Evolutionary conservation across 257 asterid genomes (phyloP), one percentile per base, ranked within the genome.

Genomic region (Solanum etuberosum): DNA sequence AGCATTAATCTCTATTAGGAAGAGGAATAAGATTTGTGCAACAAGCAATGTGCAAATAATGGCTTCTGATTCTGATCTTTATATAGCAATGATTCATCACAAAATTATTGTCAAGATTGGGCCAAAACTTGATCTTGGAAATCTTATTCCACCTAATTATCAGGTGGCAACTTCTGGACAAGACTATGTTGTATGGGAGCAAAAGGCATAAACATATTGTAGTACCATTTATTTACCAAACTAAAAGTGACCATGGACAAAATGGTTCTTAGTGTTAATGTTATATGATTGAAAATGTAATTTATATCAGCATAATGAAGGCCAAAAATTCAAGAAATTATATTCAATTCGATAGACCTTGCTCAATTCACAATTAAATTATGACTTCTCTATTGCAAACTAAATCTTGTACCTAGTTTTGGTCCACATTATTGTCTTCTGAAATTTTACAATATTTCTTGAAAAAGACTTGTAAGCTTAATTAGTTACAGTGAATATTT

Each of bases 141-240:
- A 81, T 85, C 89, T 94, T 18, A 90, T 96, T 61, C 98, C 98
- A 9, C 68, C 94, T 18, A 73, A 89, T 71, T 96, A 89, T 88
- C 65, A 88, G 87, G 88, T 94, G 81, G 89, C 95, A 18, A 74
- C 93, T 29, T 87, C 93, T 84, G 98, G 99, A 27, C 80, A 37
- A 4, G 93, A 92, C 85, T 96, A 93, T 73, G 94, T 93, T 35
- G 95, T 95, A 57, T 95, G 94, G 95, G 98, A 95, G 93, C 90
- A 89, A 85, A 86, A 87, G 48, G 37, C 82, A 23, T 65, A 74
- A 84, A 59, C 61, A 10, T 67, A 65, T 16, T 27, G 65, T 18
- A n/a, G 9, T 40, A 21, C 35, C 70, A 61, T n/a, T 61, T 3
- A 61, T 61, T 61, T 61, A 10, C 72, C 42, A 71, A 11, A 7